These are phyloP conservation scores for Fusarium sp. DNA, from an alignment of 2,329 filamentous ascomycete genomes.

Conservation along the genomic window DNA sequence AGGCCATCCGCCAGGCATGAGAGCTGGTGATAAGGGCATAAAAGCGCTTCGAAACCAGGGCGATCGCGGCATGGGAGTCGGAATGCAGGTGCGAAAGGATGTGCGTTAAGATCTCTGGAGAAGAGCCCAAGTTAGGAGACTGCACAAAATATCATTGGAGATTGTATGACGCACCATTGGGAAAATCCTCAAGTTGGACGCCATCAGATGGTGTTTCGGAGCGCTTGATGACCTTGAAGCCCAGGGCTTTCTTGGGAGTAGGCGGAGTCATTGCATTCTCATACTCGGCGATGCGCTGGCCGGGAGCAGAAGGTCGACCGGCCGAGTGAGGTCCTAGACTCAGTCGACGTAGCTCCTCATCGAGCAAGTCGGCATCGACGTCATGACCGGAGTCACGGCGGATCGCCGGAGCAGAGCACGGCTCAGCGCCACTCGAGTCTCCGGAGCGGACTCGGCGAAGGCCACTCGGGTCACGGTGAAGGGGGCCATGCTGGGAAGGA, in stretches of 20 bases:
- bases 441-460: constrained; percentile 53
- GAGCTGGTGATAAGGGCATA: constrained; percentile 89
- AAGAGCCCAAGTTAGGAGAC: constrained; percentile 32
- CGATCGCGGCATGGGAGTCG: constrained; percentile 84
- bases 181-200: constrained; percentile 72
- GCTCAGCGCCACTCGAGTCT: constrained; percentile 57
- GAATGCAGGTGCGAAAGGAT: constrained; percentile 92
- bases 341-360: constrained; percentile 69
- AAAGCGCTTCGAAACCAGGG: constrained; percentile 90
- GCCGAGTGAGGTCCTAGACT: constrained; percentile 56
- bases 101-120: constrained; percentile 89
- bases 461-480: constrained; percentile 60
- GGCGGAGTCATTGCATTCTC: constrained; percentile 70
- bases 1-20: constrained; percentile 94
- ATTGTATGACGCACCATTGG: constrained; percentile 78
- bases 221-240: constrained; percentile 71
- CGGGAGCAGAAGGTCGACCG: constrained; percentile 56
- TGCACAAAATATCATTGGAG: not conserved
- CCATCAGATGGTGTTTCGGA: constrained; percentile 57
- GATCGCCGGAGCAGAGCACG: constrained; percentile 53
- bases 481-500: constrained; percentile 71
- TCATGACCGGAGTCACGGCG: constrained; percentile 51
- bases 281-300: constrained; percentile 72
- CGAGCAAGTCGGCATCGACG: constrained; percentile 62
- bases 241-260: constrained; percentile 63